These are phyloP conservation scores for Chaetomium olivaceum DNA, from an alignment of 2,329 filamentous ascomycete genomes.

Conservation along the genomic window DNA sequence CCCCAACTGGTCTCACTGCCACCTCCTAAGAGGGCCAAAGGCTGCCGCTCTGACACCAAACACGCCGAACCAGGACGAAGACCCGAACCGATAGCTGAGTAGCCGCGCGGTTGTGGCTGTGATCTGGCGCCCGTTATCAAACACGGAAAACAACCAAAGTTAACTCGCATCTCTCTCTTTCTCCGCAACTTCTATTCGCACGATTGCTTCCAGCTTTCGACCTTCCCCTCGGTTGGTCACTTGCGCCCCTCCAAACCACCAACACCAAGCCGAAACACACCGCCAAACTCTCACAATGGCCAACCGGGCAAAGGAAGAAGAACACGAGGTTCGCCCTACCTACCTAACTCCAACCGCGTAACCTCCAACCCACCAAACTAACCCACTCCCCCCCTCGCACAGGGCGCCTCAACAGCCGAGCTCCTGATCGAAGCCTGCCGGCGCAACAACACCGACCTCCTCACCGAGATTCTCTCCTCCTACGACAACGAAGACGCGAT, in stretches of 20 bases:
- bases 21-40: conserved; percentile 26
- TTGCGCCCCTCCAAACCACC: neutral
- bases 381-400: conserved; percentile 20
- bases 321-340: conserved; percentile 34
- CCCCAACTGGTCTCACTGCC: conserved; percentile 27
- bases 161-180: neutral
- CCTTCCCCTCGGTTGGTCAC: neutral
- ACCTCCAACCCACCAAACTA: neutral
- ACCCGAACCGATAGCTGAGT: neutral
- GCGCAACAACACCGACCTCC: conserved; percentile 85
- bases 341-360: neutral
- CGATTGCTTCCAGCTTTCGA: neutral
- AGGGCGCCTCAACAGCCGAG: conserved; percentile 86
- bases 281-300: conserved; percentile 26
- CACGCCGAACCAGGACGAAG: neutral
- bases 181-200: neutral
- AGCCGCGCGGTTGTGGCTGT: neutral
- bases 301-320: conserved; percentile 30
- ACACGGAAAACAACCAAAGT: neutral
- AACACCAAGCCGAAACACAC: neutral
- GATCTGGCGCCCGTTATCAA: neutral
- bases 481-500: conserved; percentile 57
- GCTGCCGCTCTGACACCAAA: conserved; percentile 9
- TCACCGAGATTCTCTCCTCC: conserved; percentile 69
- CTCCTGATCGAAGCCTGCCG: conserved; percentile 90